These are phyloP conservation scores for Paracamarosporium sp. DNA, from an alignment of 2,329 filamentous ascomycete genomes.

Conservation along the genomic window DNA sequence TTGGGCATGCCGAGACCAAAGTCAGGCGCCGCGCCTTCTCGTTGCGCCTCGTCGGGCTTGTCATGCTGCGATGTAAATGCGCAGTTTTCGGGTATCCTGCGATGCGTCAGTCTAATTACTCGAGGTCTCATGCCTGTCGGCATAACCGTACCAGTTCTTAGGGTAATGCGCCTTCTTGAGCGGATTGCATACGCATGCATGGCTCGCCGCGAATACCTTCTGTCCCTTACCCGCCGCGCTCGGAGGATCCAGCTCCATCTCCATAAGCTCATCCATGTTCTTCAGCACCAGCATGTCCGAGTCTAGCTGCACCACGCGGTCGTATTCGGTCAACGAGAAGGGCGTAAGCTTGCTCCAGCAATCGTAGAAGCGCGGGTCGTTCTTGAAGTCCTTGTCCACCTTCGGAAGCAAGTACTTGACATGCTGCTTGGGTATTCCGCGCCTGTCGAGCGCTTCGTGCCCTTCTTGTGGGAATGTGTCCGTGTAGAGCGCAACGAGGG, in stretches of 20 bases:
- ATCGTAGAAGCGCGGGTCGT: constrained; percentile 86
- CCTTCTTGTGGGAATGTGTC: constrained; percentile 74
- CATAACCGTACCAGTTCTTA: constrained; percentile 64
- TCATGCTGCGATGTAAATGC: constrained; percentile 66
- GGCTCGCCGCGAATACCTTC: constrained; percentile 80
- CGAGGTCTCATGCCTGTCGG: no score
- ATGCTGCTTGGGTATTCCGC: constrained; percentile 72
- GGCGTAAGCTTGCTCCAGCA: constrained; percentile 88
- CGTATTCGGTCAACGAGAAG: constrained; percentile 78
- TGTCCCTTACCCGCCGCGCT: constrained; percentile 60
- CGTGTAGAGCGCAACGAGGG: constrained; percentile 83
- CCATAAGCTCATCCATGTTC: constrained; percentile 95
- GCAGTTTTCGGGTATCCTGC: constrained; percentile 63
- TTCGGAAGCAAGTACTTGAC: constrained; percentile 77
- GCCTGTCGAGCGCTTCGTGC: constrained; percentile 70
- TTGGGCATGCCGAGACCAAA: constrained; percentile 66
- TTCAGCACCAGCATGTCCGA: constrained; percentile 83
- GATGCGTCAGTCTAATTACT: not conserved
- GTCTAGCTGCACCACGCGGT: constrained; percentile 82
- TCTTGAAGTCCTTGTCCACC: constrained; percentile 69
- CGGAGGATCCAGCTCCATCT: constrained; percentile 72
- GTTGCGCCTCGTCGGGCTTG: constrained; percentile 59
- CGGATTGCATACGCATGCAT: constrained; percentile 88
- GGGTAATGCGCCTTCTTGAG: constrained; percentile 81
- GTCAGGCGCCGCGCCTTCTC: constrained; percentile 55